phyloP scores from a whole-genome alignment of 192 early-diverging fungal species.

The Podila epigama region DNA sequence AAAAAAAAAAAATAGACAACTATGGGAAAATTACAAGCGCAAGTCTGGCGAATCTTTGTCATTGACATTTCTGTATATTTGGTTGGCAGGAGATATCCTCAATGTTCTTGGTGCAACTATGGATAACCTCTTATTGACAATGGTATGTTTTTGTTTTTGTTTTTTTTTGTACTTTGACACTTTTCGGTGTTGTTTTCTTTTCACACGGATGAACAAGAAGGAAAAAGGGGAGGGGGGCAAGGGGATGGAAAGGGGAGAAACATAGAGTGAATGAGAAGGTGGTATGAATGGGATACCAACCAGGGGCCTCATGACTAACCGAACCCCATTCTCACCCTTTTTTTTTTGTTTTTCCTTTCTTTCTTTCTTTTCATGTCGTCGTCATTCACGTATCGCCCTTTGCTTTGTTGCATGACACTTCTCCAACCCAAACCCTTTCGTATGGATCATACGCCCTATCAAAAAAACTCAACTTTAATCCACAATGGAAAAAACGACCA shows the following conservation, averaged over 20 bases:
- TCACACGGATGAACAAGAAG: too few species aligned
- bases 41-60: constrained; percentile 81
- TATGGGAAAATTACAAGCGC: constrained; percentile 76
- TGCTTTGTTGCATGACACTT: too few species aligned
- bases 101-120: constrained; percentile 73
- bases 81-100: constrained; percentile 80
- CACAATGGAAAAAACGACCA: too few species aligned
- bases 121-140: constrained; percentile 73
- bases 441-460: too few species aligned
- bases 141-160: constrained; percentile 51
- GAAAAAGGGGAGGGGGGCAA: not conserved
- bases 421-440: too few species aligned
- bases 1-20: too few species aligned
- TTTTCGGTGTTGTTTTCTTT: too few species aligned
- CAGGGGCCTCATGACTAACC: not conserved
- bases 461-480: too few species aligned
- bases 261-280: not conserved
- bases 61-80: constrained; percentile 72
- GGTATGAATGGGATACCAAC: not conserved
- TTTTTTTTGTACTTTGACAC: not conserved
- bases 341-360: not conserved
- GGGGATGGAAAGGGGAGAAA: not conserved
- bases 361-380: not conserved
- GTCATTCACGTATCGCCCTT: too few species aligned
- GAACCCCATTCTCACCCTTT: not conserved